Evolutionary conservation across 2,329 filamentous ascomycete species (phyloP).

Genomic region (Trichoderma sp.): DNA sequence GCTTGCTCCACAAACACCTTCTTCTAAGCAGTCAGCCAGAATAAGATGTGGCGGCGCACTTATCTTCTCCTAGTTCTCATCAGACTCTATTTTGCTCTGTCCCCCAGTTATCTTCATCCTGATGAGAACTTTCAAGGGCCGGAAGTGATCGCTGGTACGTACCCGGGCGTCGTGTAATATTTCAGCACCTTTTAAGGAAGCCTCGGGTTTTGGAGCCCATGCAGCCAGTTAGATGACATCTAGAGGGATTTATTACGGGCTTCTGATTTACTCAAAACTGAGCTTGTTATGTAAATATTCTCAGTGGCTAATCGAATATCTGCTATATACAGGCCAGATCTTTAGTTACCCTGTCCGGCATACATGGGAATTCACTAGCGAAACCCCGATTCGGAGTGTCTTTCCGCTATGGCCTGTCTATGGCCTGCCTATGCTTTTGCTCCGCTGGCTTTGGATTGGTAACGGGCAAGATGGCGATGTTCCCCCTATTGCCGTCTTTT

Average conservation of each 20-base stretch:
- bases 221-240: too few species aligned
- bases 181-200: not conserved
- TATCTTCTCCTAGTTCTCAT: constrained; percentile 83
- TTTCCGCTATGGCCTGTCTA: constrained; percentile 97
- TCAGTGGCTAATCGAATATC: not conserved
- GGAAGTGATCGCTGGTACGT: constrained; percentile 90
- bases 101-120: constrained; percentile 93
- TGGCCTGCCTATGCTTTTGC: constrained; percentile 85
- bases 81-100: constrained; percentile 89
- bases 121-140: constrained; percentile 99
- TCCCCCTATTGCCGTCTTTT: constrained; percentile 84
- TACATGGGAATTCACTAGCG: constrained; percentile 95
- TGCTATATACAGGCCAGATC: constrained; percentile 66
- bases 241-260: not conserved
- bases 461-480: constrained; percentile 73
- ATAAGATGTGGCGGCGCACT: constrained; percentile 81
- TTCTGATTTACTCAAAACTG: not conserved
- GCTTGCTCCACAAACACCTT: constrained; percentile 27
- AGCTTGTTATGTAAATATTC: not conserved
- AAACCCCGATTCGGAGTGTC: constrained; percentile 86
- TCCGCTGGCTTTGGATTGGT: constrained; percentile 90
- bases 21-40: constrained; percentile 21
- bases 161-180: not conserved
- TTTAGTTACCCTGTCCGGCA: constrained; percentile 86
- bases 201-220: not conserved